These are phyloP conservation scores for Backusella mclennaniae DNA, from an alignment of 192 early-diverging fungal species.

Conservation along the genomic window DNA sequence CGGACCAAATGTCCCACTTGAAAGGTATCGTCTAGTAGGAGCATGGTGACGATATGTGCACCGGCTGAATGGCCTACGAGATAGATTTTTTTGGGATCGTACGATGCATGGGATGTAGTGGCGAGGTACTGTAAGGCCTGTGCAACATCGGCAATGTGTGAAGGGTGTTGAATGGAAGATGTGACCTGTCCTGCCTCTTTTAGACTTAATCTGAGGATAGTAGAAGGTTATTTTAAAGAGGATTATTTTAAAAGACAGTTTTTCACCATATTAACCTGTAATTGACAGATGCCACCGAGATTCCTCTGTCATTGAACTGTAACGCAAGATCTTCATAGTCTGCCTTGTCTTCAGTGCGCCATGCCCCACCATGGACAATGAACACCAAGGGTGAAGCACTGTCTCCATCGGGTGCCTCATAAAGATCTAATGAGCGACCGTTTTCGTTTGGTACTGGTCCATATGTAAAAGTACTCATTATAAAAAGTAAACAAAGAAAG, in stretches of 20 bases:
- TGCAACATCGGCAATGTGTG: slow-evolving; percentile 64
- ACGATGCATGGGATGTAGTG: slow-evolving; percentile 8
- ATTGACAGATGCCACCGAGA: slow-evolving; percentile 67
- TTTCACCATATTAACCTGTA: slow-evolving; percentile 58
- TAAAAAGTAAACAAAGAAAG: background rate
- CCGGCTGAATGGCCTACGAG: slow-evolving; percentile 80
- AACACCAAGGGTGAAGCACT: slow-evolving; percentile 53
- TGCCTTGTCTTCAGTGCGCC: slow-evolving; percentile 76
- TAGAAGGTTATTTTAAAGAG: no score
- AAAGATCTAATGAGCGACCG: slow-evolving; percentile 60
- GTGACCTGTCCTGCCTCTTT: slow-evolving; percentile 24
- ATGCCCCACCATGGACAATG: slow-evolving; percentile 86
- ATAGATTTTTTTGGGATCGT: slow-evolving; percentile 36
- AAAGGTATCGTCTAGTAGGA: slow-evolving; percentile 53
- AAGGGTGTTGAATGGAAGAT: slow-evolving; percentile 57
- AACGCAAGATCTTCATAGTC: slow-evolving; percentile 53
- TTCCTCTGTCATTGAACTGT: slow-evolving; percentile 43
- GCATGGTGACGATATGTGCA: slow-evolving; percentile 64
- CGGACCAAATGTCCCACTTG: slow-evolving; percentile 31
- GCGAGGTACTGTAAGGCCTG: slow-evolving; percentile 53
- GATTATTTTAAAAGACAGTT: background rate
- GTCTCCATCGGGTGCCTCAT: slow-evolving; percentile 40
- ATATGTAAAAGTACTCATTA: background rate
- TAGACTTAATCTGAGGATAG: slow-evolving; percentile 13
- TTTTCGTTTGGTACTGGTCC: background rate